phyloP scores from a whole-genome alignment of 495 filamentous ascomycete genomes.

The Rusavskia elegans region DNA sequence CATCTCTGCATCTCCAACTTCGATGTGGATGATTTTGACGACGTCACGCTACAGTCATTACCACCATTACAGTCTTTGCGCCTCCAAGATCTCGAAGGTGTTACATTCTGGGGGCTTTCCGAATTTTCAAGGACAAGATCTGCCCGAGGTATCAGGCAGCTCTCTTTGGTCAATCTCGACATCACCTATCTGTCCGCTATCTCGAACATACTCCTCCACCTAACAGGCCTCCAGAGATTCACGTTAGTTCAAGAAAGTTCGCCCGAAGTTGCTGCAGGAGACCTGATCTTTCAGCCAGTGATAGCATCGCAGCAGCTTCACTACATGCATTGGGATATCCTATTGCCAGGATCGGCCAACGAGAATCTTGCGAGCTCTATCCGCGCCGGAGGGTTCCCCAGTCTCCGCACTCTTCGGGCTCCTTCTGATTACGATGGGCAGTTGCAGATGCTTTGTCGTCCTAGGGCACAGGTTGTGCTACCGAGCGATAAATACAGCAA shows the following conservation, averaged over 20 bases:
- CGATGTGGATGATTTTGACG: conserved; percentile 54
- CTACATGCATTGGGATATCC: conserved; percentile 72
- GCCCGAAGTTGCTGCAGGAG: conserved; percentile 28
- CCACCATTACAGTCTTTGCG: conserved; percentile 59
- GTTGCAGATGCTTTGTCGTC: conserved; percentile 56
- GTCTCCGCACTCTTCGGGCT: conserved; percentile 48
- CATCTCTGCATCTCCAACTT: conserved; percentile 64
- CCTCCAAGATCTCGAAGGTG: conserved; percentile 57
- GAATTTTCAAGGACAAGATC: conserved; percentile 47
- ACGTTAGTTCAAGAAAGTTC: conserved; percentile 53
- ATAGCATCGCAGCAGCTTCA: conserved; percentile 51
- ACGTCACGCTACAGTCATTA: conserved; percentile 50
- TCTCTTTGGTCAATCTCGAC: conserved; percentile 51
- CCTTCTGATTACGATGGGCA: conserved; percentile 60
- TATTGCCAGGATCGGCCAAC: conserved; percentile 40
- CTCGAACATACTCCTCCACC: conserved; percentile 57
- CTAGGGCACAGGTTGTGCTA: conserved; percentile 32
- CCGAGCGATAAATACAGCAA: conserved; percentile 31
- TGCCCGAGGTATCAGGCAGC: conserved; percentile 36
- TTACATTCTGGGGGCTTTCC: conserved; percentile 63
- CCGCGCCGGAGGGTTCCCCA: conserved; percentile 50
- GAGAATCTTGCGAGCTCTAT: conserved; percentile 61
- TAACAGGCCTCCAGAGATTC: conserved; percentile 47
- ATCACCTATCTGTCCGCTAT: conserved; percentile 51
- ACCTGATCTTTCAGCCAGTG: conserved; percentile 50